Evolutionary conservation across 1,284 basidiomycete genomes (phyloP), one percentile per base, ranked within the genome.

Genomic region (Rhodotorula sp.): DNA sequence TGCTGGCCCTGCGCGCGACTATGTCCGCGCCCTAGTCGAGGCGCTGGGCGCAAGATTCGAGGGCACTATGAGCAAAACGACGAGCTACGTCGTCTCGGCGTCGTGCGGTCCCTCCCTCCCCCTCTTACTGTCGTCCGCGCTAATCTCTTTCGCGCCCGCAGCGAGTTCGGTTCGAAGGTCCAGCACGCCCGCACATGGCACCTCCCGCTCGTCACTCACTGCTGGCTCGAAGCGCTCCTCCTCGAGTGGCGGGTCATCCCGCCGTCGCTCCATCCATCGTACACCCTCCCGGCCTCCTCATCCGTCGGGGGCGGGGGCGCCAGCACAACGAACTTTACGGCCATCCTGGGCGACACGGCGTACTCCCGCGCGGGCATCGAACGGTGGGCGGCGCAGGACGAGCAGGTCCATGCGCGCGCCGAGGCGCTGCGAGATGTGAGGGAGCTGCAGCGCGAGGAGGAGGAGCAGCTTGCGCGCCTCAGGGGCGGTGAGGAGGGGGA

Each of bases 181-280:
- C 82, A 83, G 13, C 90, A 90, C 78, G 91, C 92, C 0, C 83
- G 84, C 17, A 84, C 87, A 0, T 95, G 93, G 93, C 87, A 86
- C 1, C 90, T 95, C 70, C 90, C 91, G 0, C 84, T 94, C 69
- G 90, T 95, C 22, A 94, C 94, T 76, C 94, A 96, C 78, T 85
- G 86, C 0, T 96, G 92, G 91, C 84, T 96, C 12, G 93, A 95
- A 80, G 91, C 92, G 73, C 94, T 91, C 80, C 91, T 93, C 78
- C 81, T 87, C 29, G 85, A 88, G 61, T 94, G 92, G 92, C 84
- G 85, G 3, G 50, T 68, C 56, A 21, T 72, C 19, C 58, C 70
- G 2, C 71, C 75, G 12, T 32, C 60, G 6, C 32, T 64, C 36
- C 41, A 59, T 12, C 66, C 67, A 1, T 39, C 59, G 7, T 72